phyloP scores from a whole-genome alignment of 306 rosid genomes.

The Glycine latifolia region DNA sequence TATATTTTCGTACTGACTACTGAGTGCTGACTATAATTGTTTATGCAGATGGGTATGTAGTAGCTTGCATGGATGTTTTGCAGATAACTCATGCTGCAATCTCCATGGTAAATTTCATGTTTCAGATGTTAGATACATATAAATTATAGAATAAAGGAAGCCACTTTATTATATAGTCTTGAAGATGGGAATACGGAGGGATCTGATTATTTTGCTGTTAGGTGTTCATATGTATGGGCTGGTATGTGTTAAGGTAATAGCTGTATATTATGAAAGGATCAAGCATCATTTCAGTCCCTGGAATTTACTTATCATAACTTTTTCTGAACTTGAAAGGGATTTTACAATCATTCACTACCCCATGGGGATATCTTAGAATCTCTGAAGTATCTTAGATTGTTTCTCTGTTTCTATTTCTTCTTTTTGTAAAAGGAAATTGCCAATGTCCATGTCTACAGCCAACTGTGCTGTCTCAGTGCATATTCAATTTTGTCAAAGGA shows the following conservation, averaged over 20 bases:
- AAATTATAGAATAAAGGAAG: background rate
- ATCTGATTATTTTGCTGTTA: conserved; percentile 27
- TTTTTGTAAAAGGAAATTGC: conserved; percentile 14
- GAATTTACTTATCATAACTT: conserved; percentile 2
- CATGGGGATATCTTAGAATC: background rate
- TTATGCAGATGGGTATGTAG: conserved; percentile 74
- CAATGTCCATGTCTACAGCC: background rate
- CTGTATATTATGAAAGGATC: conserved; percentile 29
- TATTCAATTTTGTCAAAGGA: conserved; percentile 12
- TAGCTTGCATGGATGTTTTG: conserved; percentile 91
- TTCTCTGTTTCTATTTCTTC: background rate
- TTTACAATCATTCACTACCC: background rate
- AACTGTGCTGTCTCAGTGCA: background rate
- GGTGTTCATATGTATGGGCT: conserved; percentile 12
- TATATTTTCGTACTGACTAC: background rate
- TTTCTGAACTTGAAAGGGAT: background rate
- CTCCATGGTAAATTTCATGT: conserved; percentile 71
- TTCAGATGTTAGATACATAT: conserved; percentile 1
- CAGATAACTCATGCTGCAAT: conserved; percentile 93
- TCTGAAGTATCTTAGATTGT: conserved; percentile 1
- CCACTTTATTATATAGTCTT: background rate
- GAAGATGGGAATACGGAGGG: conserved; percentile 25
- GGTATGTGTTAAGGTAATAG: conserved; percentile 18
- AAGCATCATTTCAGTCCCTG: conserved; percentile 3
- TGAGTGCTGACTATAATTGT: conserved; percentile 34